Evolutionary conservation across 1,284 basidiomycete genomes (phyloP), one percentile per base, ranked within the genome.

Genomic region (Melanopsichium pennsylvanicum): DNA sequence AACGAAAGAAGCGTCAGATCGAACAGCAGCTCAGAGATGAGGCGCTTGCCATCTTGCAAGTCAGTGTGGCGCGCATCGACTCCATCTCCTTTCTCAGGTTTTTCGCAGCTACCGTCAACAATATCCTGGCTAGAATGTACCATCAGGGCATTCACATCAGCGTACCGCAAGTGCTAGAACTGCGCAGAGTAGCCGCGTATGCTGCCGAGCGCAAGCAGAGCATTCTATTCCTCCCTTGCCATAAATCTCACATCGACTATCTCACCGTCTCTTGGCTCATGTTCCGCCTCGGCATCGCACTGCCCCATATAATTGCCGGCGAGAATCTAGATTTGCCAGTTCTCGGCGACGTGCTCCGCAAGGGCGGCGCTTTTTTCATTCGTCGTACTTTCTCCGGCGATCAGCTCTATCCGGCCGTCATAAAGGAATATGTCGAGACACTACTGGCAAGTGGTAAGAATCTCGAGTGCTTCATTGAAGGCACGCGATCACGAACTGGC

Each of bases 281-380:
- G 55, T 82, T 76, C 70, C 75, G 82, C 2, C 73, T 81, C 18
- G 81, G 82, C 0, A 70, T 82, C 15, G 72, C 78, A 1, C 40
- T 82, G 9, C 82, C 82, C 9, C 79, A 82, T 57, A 82, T 82
- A 33, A 70, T 82, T 23, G 81, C 82, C 0, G 82, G 82, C 29
- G 79, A 81, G 52, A 82, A 81, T 45, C 75, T 82, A 32, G 76
- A 79, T 39, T 12, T 79, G 35, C 80, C 80, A 2, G 67, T 82
- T 12, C 46, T 82, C 12, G 82, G 82, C 10, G 48, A 74, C 11
- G 60, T 74, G n/a, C 72, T 82, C 0, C 70, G 79, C 18, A 74
- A 75, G 18, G 80, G 82, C 16, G 82, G 82, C 8, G 82, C 76
- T 0, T 75, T 82, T 43, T 82, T 81, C 60, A 82, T 82, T 34